Evolutionary conservation across 768 basidiomycete species (phyloP), one percentile per base, ranked within the genome.

Genomic region (Daedaleopsis nitida): DNA sequence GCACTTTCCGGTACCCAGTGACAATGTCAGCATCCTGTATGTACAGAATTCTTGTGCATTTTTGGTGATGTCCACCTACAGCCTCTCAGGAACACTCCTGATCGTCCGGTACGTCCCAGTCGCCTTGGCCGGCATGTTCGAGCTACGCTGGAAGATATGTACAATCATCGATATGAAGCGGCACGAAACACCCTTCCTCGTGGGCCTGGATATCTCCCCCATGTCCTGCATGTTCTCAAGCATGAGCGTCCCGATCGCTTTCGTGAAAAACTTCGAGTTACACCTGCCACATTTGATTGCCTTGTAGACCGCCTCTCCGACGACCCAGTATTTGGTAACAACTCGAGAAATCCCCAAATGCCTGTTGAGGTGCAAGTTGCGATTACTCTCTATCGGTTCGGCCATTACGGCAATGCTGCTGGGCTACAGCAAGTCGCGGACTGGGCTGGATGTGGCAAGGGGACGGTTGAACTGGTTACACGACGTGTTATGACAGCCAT

Each of bases 351-450:
- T 21, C 19, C 45, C 8, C 75, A 76, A 58, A 58, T 68, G 11
- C 64, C 72, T 21, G 56, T 75, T 23, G 69, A 69, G 16, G 10
- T 51, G 3, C 77, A 81, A 54, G 60, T 81, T 12, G 77, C 76
- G 0, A 74, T 81, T 23, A 55, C 72, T 11, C 75, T 81, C 9
- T 79, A 71, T 50, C 66, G 73, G 0, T 78, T 80, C 66, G 77
- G 78, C 2, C 75, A 75, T 57, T 67, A 69, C 62, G 77, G 79
- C 24, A 81, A 77, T 74, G 76, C 72, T 17, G 71, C 73, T 1
- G 58, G 67, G 13, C 42, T 75, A 5, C 61, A 70, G 34, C 50
- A 68, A n/a, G 73, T 80, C 9, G 73, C 75, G 1, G 59, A 69
- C 13, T 80, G 78, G 80, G 70, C 78, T 11, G 79, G 80, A 0